Base-by-base conservation (phyloP, 139 green algal genomes). In the Mesostigma viride region DNA sequence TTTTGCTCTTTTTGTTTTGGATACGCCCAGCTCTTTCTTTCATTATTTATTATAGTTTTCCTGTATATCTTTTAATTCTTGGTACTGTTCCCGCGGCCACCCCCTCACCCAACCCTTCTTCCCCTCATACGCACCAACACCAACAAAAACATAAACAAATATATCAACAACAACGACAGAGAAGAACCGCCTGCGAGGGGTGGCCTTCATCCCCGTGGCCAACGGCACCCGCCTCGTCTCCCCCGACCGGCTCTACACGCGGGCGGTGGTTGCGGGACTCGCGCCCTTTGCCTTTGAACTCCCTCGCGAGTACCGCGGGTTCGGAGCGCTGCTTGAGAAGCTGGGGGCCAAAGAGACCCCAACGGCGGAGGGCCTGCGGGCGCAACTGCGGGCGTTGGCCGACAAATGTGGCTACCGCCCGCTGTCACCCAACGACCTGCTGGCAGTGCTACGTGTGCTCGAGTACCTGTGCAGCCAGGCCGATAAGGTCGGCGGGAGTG, bases 201-300 rank as follows among this genome's bases (percentile, higher is more conserved):
- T 77, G 30, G 34, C 72, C 0, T 80, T 90, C 24, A 56, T 91
- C 0, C 85, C 85, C 0, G 85, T 89, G 22, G 79, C 76, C 47
- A 82, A 84, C 32, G 63, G 64, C 35, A 86, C 68, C 5, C 51
- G 73, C 22, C 73, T 89, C 33, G 82, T 81, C 28, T 32, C 79
- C 4, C 76, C 83, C 1, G 17, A 33, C 1, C 57, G 63, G 17
- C 67, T 89, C 47, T 88, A 80, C 51, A 48, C 77, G 40, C 74
- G 82, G 1, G 35, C 73, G 35, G 40, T 1, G 33, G 45, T 30
- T 53, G 57, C 31, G 68, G 69, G 71, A 35, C 77, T 91, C 46
- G 62, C 82, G 40, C 85, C 85, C 0, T 86, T 89, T 72, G 80
- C 76, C 0, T 88, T 81, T 62, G 79, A 91, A 79, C 56, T 90